A percentile compares a stretch with the other conserved stretches of the same genome.
Conservation (phyloP, 2,329 filamentous ascomycete species). For the Aspergillus carbonarius region DNA sequence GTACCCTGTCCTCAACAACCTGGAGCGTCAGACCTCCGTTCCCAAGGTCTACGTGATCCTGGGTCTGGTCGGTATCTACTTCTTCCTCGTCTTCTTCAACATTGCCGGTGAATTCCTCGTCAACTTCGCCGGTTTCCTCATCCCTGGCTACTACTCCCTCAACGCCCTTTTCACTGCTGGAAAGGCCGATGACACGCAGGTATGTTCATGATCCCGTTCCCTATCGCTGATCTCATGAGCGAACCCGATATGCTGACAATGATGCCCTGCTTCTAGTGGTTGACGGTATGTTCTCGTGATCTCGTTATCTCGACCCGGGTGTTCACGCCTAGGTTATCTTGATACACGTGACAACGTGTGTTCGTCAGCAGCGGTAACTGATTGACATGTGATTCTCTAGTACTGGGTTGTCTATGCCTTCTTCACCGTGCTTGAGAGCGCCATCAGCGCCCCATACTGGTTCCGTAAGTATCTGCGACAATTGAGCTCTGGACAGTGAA, state of each 20-base stretch:
- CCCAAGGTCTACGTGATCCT: constrained; percentile 68
- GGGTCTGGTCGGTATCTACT: constrained; percentile 64
- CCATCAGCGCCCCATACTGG: constrained; percentile 67
- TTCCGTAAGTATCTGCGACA: constrained; percentile 51
- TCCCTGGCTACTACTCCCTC: constrained; percentile 67
- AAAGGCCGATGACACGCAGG: constrained; percentile 66
- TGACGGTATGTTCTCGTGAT: constrained; percentile 51
- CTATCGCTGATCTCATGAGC: neutral
- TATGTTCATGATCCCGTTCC: constrained; percentile 33
- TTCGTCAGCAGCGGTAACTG: constrained; percentile 9
- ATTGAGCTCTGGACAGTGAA: neutral
- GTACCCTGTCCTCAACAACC: constrained; percentile 65
- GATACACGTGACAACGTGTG: constrained; percentile 26
- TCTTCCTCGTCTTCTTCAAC: constrained; percentile 72
- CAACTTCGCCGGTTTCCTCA: constrained; percentile 65
- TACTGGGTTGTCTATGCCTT: constrained; percentile 70
- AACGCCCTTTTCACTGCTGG: constrained; percentile 60
- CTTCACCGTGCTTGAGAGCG: constrained; percentile 65
- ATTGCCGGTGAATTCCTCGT: constrained; percentile 68
- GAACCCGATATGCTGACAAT: constrained; percentile 10
- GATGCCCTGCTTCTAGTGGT: constrained; percentile 50
- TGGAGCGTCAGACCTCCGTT: constrained; percentile 67
- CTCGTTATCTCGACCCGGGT: constrained; percentile 5
- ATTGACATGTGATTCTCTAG: constrained; percentile 40
- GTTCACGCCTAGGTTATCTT: constrained; percentile 6